Base-by-base conservation (phyloP, 73 alveolate species). In the Loxodes magnus region DNA sequence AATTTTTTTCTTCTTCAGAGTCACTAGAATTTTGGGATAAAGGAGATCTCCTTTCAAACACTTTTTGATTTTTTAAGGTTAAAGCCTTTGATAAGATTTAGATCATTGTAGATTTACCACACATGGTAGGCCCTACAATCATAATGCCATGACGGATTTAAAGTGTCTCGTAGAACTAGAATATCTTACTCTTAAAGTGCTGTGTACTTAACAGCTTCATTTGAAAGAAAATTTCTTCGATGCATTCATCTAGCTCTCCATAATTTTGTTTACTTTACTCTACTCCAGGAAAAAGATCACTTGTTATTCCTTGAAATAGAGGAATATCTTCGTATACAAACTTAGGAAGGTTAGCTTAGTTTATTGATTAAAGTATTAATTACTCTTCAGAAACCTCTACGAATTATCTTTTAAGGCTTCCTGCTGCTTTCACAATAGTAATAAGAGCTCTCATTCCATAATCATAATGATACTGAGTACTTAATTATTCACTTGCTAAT, bases 381-480 rank as follows among this genome's bases (percentile, higher is more conserved):
- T 54, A 55, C 54, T 82, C 88, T 67, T 93, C 99, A 54, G 78
- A 81, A 30, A 76, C 77, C 9, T 74, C 78, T 5, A 82, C 83
- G 60, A 63, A 60, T 39, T 70, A 72, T 58, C 95, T 75, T 56
- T 93, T 93, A 31, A 86, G 76, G 51, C 68, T 74, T 6, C 99
- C 99, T 25, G 99, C 99, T 15, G 99, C 99, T 23, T 82, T 75
- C 21, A 93, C 67, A 28, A 93, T 87, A 3, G 96, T 77, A 42
- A 84, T 93, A 20, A 93, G 95, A 10, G 98, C 96, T 71, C 99
- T 80, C 99, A 93, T 93, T 25, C 99, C 99, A 50, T 86, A 93
- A 70, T 93, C 99, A 64, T 93, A 93, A 69, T 93, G 99, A 21
- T 67, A 51, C 62, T 90, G 79, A 0, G 96, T 87, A 7, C 96